Evolutionary conservation across 2,329 filamentous ascomycete genomes (phyloP).

Genomic region (Tetracladium maxilliforme): DNA sequence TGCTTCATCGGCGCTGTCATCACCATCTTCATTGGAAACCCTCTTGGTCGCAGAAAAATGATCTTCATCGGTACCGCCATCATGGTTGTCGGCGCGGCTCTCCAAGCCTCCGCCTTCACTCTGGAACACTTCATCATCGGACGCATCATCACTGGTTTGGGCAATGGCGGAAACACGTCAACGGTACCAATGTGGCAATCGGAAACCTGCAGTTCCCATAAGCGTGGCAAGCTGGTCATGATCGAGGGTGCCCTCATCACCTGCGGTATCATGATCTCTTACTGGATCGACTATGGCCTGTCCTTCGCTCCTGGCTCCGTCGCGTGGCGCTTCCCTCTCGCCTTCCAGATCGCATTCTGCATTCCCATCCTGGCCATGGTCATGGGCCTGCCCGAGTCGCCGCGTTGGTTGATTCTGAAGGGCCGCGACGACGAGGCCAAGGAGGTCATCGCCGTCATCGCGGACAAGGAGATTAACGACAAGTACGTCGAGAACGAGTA

Average conservation of each 20-base stretch:
- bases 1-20: conserved; percentile 36
- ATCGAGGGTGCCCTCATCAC: conserved; percentile 44
- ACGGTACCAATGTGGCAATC: conserved; percentile 43
- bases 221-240: conserved; percentile 40
- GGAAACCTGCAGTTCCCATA: conserved; percentile 36
- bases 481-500: conserved; percentile 36
- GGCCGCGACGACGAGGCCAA: conserved; percentile 22
- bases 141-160: conserved; percentile 31
- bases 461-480: conserved; percentile 22
- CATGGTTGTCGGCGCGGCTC: conserved; percentile 39
- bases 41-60: conserved; percentile 37
- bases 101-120: conserved; percentile 23
- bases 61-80: conserved; percentile 42
- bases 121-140: conserved; percentile 41
- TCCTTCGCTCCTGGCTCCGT: conserved; percentile 28
- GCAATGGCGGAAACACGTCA: conserved; percentile 34
- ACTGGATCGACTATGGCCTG: conserved; percentile 45
- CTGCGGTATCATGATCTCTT: conserved; percentile 39
- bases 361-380: conserved; percentile 38
- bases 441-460: conserved; percentile 22
- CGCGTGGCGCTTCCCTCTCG: conserved; percentile 45
- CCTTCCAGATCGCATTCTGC: conserved; percentile 40
- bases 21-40: conserved; percentile 32
- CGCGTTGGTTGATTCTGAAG: conserved; percentile 26
- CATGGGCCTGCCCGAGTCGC: conserved; percentile 33